phyloP scores from a whole-genome alignment of 2,329 filamentous ascomycete species.

The Penicillium freii region DNA sequence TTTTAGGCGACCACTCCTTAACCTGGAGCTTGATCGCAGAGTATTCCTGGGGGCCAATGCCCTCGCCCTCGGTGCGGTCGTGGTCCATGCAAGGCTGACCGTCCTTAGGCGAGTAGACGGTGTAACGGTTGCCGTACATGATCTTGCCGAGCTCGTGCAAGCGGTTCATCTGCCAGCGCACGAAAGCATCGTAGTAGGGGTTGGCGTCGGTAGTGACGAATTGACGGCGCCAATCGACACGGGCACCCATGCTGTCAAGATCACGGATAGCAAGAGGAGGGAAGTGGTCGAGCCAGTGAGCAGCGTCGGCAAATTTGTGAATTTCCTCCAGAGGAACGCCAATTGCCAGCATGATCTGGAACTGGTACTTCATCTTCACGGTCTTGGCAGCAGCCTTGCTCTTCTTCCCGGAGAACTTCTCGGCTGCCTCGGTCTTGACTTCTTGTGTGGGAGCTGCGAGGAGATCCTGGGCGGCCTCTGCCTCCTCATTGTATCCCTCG shows the following conservation, averaged over 20 bases:
- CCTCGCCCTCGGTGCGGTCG: constrained; percentile 77
- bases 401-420: constrained; percentile 91
- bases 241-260: constrained; percentile 76
- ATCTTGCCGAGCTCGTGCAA: constrained; percentile 88
- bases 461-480: constrained; percentile 49
- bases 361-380: constrained; percentile 92
- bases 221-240: constrained; percentile 89
- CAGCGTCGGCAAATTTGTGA: constrained; percentile 86
- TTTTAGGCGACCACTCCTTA: constrained; percentile 79
- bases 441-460: constrained; percentile 62
- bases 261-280: constrained; percentile 75
- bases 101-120: constrained; percentile 88
- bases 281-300: constrained; percentile 89
- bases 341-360: constrained; percentile 89
- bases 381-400: constrained; percentile 88
- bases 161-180: constrained; percentile 95
- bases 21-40: constrained; percentile 88
- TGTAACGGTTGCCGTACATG: constrained; percentile 89
- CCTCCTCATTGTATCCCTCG: constrained; percentile 68
- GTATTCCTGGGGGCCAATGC: constrained; percentile 84
- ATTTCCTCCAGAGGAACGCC: constrained; percentile 87
- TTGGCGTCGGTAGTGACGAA: constrained; percentile 97
- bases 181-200: constrained; percentile 93
- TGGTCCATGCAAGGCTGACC: constrained; percentile 86
- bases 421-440: constrained; percentile 70